Base-by-base conservation (phyloP, 2,329 filamentous ascomycete genomes). In the Scedosporium minutisporum region DNA sequence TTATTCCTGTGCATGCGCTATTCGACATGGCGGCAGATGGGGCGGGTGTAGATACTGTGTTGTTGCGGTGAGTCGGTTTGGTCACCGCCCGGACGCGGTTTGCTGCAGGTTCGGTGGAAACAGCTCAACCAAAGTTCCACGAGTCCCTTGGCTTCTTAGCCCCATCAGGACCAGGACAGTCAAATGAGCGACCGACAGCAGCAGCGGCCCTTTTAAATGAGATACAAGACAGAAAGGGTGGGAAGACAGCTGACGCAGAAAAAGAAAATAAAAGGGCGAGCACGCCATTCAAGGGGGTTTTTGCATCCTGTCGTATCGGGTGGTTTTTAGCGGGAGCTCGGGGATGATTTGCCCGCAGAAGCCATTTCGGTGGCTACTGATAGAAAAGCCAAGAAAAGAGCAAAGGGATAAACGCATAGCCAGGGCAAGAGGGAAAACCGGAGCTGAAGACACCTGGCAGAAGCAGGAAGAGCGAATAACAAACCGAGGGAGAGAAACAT, bases 281-380 rank as follows among this genome's bases (percentile, higher is more conserved):
- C 60, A 62, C 60, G 60, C 60, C 29, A 62, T 62, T 41, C 51
- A 53, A 62, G 48, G 51, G 21, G 29, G 25, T 7, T 57, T 62
- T 62, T 62, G 60, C 60, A 62, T 46, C 51, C 60, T 53, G 60
- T 62, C 14, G 51, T 38, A 62, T 57, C 23, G 46, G 48, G 33
- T 44, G 21, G 51, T 44, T 53, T 61, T 55, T 38, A 33, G 33
- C 51, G 60, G 60, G 38, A 25, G 60, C n/a, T 44, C 58, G 58
- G 58, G 58, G 29, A 29, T 25, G 57, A 27, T 48, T 27, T 42
- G 58, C 38, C 41, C 41, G 41, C 21, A 10, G 38, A 60, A 53
- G n/a, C 21, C 21, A n/a, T 9, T n/a, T 48, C 41, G 42, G 42
- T 7, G 58, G 29, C 38, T 6, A 29, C 18, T 18, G 21, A 18